Evolutionary conservation across 208 protist genomes (phyloP).

Genomic region (Trypanosoma scelopori): DNA sequence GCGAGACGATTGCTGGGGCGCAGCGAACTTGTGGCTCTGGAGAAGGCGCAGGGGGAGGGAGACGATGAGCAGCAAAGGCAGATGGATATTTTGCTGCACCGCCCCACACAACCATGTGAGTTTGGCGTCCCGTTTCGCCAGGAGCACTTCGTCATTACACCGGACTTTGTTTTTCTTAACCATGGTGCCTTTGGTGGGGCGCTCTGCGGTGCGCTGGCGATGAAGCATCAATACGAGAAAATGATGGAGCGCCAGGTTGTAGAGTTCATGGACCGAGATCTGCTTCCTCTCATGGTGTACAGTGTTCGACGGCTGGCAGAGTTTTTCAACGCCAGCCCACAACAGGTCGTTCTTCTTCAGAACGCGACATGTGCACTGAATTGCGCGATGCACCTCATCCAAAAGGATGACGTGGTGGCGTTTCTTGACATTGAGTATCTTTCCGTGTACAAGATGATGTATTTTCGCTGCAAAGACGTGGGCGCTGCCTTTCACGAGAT

Average conservation of each 20-base stretch:
- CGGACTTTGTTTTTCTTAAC: conserved; percentile 86
- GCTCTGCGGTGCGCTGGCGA: conserved; percentile 55
- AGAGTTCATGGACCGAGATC: conserved; percentile 82
- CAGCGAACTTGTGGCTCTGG: conserved; percentile 31
- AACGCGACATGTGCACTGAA: conserved; percentile 91
- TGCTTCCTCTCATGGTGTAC: conserved; percentile 84
- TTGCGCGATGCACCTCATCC: conserved; percentile 76
- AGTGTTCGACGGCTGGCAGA: conserved; percentile 65
- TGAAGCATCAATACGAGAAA: conserved; percentile 77
- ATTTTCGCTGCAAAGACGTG: conserved; percentile 75
- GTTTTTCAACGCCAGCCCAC: conserved; percentile 70
- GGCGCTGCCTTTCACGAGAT: conserved; percentile 69
- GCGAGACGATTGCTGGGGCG: conserved; percentile 43
- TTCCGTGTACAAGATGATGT: conserved; percentile 91
- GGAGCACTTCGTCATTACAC: conserved; percentile 70
- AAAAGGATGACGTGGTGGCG: conserved; percentile 67
- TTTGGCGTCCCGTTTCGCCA: conserved; percentile 56
- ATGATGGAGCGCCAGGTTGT: conserved; percentile 84
- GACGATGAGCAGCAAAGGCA: conserved; percentile 19
- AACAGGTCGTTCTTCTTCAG: conserved; percentile 84
- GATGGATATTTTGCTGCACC: conserved; percentile 6
- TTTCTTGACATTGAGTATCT: conserved; percentile 87
- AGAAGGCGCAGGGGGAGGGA: conserved; percentile 20
- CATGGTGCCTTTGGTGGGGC: conserved; percentile 92
- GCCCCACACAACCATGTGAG: conserved; percentile 1